Conservation (phyloP, 306 rosid genomes). For the Lathyrus oleraceus region DNA sequence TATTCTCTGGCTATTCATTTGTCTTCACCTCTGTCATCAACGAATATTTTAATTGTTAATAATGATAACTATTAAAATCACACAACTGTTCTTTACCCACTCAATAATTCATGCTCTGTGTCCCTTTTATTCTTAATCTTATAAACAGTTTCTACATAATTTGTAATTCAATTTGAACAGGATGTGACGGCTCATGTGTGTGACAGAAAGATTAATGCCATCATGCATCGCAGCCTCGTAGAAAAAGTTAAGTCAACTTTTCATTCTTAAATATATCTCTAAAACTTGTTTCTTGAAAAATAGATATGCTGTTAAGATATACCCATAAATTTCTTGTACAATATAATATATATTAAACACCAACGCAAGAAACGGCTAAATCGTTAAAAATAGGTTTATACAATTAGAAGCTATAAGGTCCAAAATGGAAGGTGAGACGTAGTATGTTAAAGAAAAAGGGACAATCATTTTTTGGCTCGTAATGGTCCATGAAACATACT, state of each 20-base stretch:
- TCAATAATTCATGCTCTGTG: constrained; percentile 30
- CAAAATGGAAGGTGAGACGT: not conserved
- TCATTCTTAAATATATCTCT: not conserved
- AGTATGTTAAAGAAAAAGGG: too few relatives aligned
- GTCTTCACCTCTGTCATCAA: constrained; percentile 27
- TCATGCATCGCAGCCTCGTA: too few relatives aligned
- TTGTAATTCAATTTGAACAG: constrained; percentile 11
- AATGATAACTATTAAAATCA: constrained; percentile 15
- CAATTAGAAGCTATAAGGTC: not conserved
- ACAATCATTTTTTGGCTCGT: too few relatives aligned
- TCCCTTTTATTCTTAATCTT: constrained; percentile 12
- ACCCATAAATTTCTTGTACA: constrained; percentile 3
- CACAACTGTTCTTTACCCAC: constrained; percentile 25
- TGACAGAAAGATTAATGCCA: constrained; percentile 22
- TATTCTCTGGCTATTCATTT: not conserved
- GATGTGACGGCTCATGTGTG: constrained; percentile 26
- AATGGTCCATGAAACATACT: too few relatives aligned
- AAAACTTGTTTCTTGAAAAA: not conserved
- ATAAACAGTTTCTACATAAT: constrained; percentile 23
- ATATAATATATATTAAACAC: constrained; percentile 3
- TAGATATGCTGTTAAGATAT: constrained; percentile 16
- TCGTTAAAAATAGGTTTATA: not conserved
- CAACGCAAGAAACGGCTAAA: constrained; percentile 21
- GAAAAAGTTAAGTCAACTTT: constrained; percentile 30
- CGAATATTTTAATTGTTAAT: constrained; percentile 2